Base-by-base conservation (phyloP, 352 stramenopile genomes). In the Elongisporangium prolatum region DNA sequence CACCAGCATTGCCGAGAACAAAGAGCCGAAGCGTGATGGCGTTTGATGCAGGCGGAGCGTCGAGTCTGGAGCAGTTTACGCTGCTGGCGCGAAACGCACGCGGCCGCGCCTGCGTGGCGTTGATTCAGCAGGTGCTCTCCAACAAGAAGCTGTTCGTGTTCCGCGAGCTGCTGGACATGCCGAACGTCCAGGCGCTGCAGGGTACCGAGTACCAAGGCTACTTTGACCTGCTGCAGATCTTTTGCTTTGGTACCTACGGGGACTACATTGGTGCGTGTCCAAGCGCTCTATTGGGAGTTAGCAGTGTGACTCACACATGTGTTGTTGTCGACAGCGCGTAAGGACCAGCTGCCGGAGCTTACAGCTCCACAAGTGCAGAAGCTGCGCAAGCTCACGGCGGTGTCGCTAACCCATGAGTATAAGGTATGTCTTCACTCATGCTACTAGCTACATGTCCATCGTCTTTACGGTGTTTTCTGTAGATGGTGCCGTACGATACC, bases 91-190 rank as follows among this genome's bases (percentile, higher is more conserved):
- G 97, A 74, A 93, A 93, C 21, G 83, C 87, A 48, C 88, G 91
- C 38, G 89, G 88, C 6, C 72, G 86, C 6, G 91, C 91, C n/a
- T 97, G 91, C 50, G 86, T 95, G 54, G 91, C 87, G 48, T 75
- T 98, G 47, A 95, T 98, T 60, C 91, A 98, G 72, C 91, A 97
- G 67, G 90, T 96, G 37, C 73, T 98, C 24, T 88, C 67, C 51
- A 94, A 96, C 71, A 94, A 93, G 68, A 96, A 96, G 65, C 74
- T 97, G 40, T 97, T 96, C 64, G 89, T 98, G 20, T 97, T 98
- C 64, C 87, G 91, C 20, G 91, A 98, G 76, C 75, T 98, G 51
- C 67, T 98, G 38, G 80, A 93, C 52, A 95, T 96, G 85, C 80
- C 84, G 47, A 97, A 95, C 65, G 84, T 98, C 55, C 77, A 95